phyloP scores from a whole-genome alignment of 2,329 filamentous ascomycete genomes.

The Curvularia lunata region DNA sequence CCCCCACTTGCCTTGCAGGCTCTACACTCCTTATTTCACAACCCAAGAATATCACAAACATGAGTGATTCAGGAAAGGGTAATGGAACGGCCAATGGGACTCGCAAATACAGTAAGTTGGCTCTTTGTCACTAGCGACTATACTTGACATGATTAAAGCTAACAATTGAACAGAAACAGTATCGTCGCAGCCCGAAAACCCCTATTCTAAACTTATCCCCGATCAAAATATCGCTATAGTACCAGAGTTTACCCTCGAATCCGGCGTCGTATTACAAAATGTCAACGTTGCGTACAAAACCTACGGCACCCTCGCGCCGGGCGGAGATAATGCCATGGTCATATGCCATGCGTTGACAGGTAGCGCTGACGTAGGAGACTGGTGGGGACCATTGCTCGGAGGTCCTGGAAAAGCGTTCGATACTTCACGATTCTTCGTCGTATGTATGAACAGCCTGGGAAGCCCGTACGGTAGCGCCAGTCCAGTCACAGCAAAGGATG shows the following conservation, averaged over 20 bases:
- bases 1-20: constrained; percentile 21
- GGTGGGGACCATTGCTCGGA: constrained; percentile 85
- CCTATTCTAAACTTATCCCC: constrained; percentile 82
- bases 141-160: constrained; percentile 18
- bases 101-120: constrained; percentile 23
- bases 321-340: constrained; percentile 67
- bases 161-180: constrained; percentile 41
- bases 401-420: constrained; percentile 81
- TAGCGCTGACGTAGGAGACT: constrained; percentile 83
- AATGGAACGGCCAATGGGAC: constrained; percentile 29
- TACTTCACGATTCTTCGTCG: constrained; percentile 80
- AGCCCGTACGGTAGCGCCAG: constrained; percentile 89
- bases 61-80: constrained; percentile 26
- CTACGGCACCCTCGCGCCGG: constrained; percentile 63
- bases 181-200: constrained; percentile 83
- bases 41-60: constrained; percentile 17
- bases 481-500: constrained; percentile 86
- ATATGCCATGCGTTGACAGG: constrained; percentile 86
- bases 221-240: constrained; percentile 87
- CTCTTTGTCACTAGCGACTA: not conserved
- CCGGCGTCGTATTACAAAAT: constrained; percentile 82
- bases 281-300: constrained; percentile 70
- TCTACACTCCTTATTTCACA: constrained; percentile 12
- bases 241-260: constrained; percentile 90
- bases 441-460: constrained; percentile 85